Conservation (phyloP, 2,329 filamentous ascomycete species). For the Fusarium veterinarium region DNA sequence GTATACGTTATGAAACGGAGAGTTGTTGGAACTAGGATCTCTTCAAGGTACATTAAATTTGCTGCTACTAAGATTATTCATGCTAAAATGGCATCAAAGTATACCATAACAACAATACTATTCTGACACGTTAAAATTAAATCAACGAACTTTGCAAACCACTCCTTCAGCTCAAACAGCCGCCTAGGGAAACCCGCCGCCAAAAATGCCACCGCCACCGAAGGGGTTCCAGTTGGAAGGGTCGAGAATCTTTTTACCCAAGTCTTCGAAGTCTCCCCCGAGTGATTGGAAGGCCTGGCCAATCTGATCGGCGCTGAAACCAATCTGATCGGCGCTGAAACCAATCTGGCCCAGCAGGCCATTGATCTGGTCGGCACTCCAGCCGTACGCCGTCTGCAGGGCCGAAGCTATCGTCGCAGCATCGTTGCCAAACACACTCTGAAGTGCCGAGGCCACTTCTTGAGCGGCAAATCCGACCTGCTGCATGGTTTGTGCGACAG, state of each 20-base stretch:
- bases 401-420: background rate
- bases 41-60: background rate
- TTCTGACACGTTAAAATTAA: accelerated
- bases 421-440: background rate
- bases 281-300: background rate
- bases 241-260: background rate
- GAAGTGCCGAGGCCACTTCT: background rate
- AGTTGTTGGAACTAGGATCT: background rate
- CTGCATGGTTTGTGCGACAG: background rate
- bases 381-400: background rate
- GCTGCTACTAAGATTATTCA: background rate
- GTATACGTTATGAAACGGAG: background rate
- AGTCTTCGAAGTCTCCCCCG: background rate
- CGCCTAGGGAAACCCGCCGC: background rate
- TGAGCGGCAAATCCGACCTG: background rate
- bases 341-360: background rate
- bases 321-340: background rate
- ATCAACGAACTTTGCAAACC: background rate
- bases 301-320: background rate
- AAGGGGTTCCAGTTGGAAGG: background rate
- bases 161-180: background rate
- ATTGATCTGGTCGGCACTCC: background rate
- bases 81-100: too few species aligned
- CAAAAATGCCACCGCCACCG: background rate
- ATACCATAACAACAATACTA: background rate